Conservation (phyloP, 164 flowering plant genomes). For the Nymphaea thermarum region DNA sequence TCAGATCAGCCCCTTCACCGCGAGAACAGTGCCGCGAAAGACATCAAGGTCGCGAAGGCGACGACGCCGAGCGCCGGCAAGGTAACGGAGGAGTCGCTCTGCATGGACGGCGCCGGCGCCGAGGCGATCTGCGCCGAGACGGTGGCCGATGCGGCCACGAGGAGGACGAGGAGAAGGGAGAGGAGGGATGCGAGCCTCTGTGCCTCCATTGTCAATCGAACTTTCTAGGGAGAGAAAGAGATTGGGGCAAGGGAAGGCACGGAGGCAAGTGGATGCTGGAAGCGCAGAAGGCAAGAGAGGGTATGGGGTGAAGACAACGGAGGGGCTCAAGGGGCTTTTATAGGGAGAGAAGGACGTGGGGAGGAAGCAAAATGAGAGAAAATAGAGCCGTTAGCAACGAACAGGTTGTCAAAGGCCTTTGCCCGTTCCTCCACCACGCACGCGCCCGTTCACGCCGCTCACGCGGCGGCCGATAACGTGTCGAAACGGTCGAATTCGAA, state of each 20-base stretch:
- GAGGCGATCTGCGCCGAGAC: not conserved
- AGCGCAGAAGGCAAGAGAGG: not conserved
- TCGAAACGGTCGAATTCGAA: too few species aligned
- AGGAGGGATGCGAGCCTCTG: not conserved
- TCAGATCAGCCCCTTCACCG: not conserved
- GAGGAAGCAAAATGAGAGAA: not conserved
- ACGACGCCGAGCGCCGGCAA: not conserved
- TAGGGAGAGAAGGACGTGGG: not conserved
- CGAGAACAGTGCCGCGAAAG: not conserved
- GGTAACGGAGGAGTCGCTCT: not conserved
- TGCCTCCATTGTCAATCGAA: not conserved
- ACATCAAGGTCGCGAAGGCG: not conserved
- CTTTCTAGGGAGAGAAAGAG: not conserved
- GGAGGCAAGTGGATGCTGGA: not conserved
- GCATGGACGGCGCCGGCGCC: not conserved
- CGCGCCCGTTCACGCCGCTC: too few species aligned
- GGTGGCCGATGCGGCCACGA: not conserved
- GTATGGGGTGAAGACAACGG: not conserved
- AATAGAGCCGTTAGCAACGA: not conserved
- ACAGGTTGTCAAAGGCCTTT: not conserved
- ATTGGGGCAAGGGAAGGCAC: not conserved
- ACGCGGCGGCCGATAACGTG: too few species aligned
- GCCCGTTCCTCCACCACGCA: not conserved
- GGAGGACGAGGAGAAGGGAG: slow-evolving; percentile 1
- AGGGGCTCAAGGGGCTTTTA: not conserved